A percentile compares a stretch with the other conserved stretches of the same genome.
These are phyloP conservation scores for Daldinia concentrica DNA, from an alignment of 495 filamentous ascomycete genomes.

Conservation along the genomic window DNA sequence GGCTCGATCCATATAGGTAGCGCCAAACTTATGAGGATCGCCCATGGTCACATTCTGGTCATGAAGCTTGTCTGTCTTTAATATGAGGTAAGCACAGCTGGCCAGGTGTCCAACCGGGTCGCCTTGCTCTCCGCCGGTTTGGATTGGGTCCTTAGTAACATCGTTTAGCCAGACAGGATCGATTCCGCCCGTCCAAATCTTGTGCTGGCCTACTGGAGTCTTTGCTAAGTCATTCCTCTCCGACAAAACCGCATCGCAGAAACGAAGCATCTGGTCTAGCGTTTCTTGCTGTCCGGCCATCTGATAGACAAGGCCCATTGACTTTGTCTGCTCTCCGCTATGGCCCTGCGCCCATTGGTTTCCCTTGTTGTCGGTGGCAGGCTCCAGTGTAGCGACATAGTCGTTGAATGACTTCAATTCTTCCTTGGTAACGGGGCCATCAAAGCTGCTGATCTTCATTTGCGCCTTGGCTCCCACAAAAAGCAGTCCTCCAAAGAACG, in stretches of 20 bases:
- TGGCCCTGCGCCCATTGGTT: conserved; percentile 35
- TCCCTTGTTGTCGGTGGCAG: conserved; percentile 16
- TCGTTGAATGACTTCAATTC: conserved; percentile 35
- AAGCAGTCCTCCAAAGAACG: background rate
- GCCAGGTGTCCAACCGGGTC: background rate
- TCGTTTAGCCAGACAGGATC: conserved; percentile 12
- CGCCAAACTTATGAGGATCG: conserved; percentile 24
- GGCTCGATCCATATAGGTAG: conserved; percentile 27
- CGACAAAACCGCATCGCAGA: conserved; percentile 34
- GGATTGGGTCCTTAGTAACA: background rate
- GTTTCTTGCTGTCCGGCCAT: conserved; percentile 29
- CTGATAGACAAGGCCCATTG: conserved; percentile 32
- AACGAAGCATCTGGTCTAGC: conserved; percentile 31
- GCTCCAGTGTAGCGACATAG: conserved; percentile 22
- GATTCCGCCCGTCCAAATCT: conserved; percentile 28
- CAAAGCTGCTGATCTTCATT: conserved; percentile 36
- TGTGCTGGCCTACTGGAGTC: conserved; percentile 25
- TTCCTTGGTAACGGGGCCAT: conserved; percentile 28
- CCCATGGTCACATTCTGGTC: conserved; percentile 25
- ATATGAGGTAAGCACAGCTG: background rate
- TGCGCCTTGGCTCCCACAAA: conserved; percentile 1
- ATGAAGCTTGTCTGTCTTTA: background rate
- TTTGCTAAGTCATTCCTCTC: conserved; percentile 33
- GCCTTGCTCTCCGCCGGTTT: background rate
- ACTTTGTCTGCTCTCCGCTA: conserved; percentile 32